These are phyloP conservation scores for Adansonia madagascariensis DNA, from an alignment of 441 rosid genomes.

Conservation along the genomic window DNA sequence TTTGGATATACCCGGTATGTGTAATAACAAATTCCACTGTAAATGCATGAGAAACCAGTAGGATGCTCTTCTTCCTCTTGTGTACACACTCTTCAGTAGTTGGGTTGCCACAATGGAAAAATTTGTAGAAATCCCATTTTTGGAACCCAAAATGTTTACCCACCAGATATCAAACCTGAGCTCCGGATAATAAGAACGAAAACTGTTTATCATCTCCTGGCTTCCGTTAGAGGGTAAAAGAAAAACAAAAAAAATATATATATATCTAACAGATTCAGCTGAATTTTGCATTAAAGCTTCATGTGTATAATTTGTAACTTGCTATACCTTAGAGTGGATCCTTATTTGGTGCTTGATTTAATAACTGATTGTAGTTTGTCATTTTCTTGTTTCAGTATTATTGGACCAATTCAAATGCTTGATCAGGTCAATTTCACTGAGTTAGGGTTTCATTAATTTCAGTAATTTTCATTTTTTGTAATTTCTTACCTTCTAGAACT, in stretches of 20 bases:
- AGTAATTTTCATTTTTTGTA: neutral
- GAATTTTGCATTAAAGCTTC: conserved; percentile 40
- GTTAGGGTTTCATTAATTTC: neutral
- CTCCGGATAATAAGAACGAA: conserved; percentile 38
- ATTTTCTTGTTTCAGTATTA: conserved; percentile 11
- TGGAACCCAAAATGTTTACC: conserved; percentile 43
- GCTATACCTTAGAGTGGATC: conserved; percentile 23
- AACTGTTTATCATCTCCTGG: neutral
- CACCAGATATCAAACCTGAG: conserved; percentile 34
- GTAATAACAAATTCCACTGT: conserved; percentile 42
- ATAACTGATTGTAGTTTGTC: neutral
- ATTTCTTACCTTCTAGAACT: neutral
- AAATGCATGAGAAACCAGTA: conserved; percentile 53
- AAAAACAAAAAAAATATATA: neutral
- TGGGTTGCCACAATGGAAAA: conserved; percentile 39
- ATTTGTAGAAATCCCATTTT: conserved; percentile 49
- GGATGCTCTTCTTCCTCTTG: conserved; percentile 40
- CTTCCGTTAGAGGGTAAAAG: neutral
- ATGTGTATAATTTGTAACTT: conserved; percentile 38
- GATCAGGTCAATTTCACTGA: neutral
- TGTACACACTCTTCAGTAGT: conserved; percentile 32
- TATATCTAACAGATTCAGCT: conserved; percentile 33
- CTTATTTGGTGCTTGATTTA: conserved; percentile 37
- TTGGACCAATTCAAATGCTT: conserved; percentile 12
- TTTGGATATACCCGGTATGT: conserved; percentile 38